A percentile compares a stretch with the other conserved stretches of the same genome.
Evolutionary conservation across 768 basidiomycete species (phyloP).

Genomic region (Boletellus ananiceps): DNA sequence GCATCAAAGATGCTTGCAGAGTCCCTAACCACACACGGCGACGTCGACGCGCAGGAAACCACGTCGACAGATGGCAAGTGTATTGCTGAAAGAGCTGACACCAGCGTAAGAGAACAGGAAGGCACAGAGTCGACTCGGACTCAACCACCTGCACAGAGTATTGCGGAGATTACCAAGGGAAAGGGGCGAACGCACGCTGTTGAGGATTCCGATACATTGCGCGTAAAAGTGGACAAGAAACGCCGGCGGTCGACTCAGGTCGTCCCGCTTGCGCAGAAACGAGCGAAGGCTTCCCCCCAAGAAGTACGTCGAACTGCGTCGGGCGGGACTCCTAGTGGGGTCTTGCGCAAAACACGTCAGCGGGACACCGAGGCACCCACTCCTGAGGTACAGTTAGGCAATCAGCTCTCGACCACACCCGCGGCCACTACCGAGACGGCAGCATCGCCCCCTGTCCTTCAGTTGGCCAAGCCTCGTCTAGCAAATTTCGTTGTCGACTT

Average conservation of each 20-base stretch:
- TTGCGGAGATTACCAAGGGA: constrained; percentile 9
- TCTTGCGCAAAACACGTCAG: neutral
- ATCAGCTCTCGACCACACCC: neutral
- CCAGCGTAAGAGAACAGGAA: neutral
- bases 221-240: constrained; percentile 9
- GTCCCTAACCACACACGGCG: neutral
- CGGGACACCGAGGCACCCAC: neutral
- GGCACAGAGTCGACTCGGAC: neutral
- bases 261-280: constrained; percentile 14
- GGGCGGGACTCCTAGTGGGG: neutral
- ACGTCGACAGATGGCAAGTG: neutral
- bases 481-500: constrained; percentile 20
- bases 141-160: constrained; percentile 1
- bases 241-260: constrained; percentile 8
- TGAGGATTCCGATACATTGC: constrained; percentile 2
- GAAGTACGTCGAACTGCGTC: neutral
- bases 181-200: constrained; percentile 16
- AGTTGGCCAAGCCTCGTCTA: constrained; percentile 14
- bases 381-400: neutral
- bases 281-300: constrained; percentile 2
- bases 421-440: neutral
- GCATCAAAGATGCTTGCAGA: constrained; percentile 6
- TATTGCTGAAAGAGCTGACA: neutral
- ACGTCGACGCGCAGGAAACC: neutral
- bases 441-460: neutral